Evolutionary conservation across 2,329 filamentous ascomycete species (phyloP).

Genomic region (Beauveria bassiana): DNA sequence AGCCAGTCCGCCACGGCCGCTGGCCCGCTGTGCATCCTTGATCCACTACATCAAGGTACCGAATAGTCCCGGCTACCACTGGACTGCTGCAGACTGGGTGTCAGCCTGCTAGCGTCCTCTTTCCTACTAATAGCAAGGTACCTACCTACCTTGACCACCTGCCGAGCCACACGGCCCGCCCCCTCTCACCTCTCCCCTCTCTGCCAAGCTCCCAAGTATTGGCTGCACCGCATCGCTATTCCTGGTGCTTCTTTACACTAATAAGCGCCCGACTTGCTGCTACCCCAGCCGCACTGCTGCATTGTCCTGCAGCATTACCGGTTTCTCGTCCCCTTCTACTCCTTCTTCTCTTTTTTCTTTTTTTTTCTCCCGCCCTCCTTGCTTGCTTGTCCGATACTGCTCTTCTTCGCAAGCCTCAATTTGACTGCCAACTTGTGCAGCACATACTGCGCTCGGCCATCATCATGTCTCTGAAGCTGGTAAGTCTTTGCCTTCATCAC

Average conservation of each 20-base stretch:
- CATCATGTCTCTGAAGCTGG: constrained; percentile 55
- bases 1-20: neutral
- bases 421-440: neutral
- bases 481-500: constrained; percentile 24
- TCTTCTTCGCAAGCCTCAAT: neutral
- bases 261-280: constrained; percentile 9
- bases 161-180: constrained; percentile 3
- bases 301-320: constrained; percentile 6
- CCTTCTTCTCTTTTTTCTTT: neutral
- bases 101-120: too few relatives aligned
- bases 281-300: constrained; percentile 11
- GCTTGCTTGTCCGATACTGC: neutral
- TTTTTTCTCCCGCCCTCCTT: neutral
- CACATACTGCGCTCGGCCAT: constrained; percentile 17
- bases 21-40: neutral
- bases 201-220: constrained; percentile 6
- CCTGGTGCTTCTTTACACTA: constrained; percentile 4
- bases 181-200: neutral
- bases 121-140: too few relatives aligned
- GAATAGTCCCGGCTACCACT: too few relatives aligned
- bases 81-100: too few relatives aligned
- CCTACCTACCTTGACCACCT: neutral
- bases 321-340: constrained; percentile 1
- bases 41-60: too few relatives aligned
- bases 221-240: constrained; percentile 4